A percentile compares a stretch with the other conserved stretches of the same genome.
Evolutionary conservation across 441 rosid genomes (phyloP).

Genomic region (Bocquillonia castaneifolia): DNA sequence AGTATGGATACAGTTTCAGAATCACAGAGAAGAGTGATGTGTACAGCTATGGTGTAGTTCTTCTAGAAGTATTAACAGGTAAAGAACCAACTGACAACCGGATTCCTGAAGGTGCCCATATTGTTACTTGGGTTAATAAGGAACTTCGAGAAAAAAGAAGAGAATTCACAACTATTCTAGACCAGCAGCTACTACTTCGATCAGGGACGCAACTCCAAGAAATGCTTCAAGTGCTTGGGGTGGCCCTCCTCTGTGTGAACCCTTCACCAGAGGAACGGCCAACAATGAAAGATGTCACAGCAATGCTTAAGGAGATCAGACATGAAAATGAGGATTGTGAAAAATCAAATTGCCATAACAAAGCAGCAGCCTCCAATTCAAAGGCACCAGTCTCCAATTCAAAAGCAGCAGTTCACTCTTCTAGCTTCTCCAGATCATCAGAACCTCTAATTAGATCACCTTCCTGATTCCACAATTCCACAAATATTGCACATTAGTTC

Average conservation of each 20-base stretch:
- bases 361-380: conserved; percentile 27
- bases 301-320: conserved; percentile 70
- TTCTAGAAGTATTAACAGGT: conserved; percentile 74
- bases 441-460: conserved; percentile 56
- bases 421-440: conserved; percentile 63
- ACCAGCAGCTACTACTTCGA: conserved; percentile 47
- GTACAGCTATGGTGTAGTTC: conserved; percentile 80
- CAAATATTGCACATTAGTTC: conserved; percentile 20
- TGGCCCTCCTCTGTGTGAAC: conserved; percentile 74
- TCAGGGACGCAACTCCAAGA: conserved; percentile 67
- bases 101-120: conserved; percentile 66
- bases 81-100: conserved; percentile 56
- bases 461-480: conserved; percentile 23
- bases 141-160: conserved; percentile 52
- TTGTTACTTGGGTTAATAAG: conserved; percentile 68
- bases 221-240: conserved; percentile 88
- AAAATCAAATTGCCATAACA: conserved; percentile 37
- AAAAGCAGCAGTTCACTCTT: conserved; percentile 41
- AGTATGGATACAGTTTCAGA: conserved; percentile 67
- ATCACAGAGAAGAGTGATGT: conserved; percentile 86
- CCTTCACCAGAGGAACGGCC: conserved; percentile 72
- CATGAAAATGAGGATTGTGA: conserved; percentile 48
- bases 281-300: conserved; percentile 82
- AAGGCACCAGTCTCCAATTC: conserved; percentile 32
- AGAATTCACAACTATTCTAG: conserved; percentile 58